A percentile compares a stretch with the other conserved stretches of the same genome.
phyloP scores from a whole-genome alignment of 371 early-diverging fungal genomes.

The Batkoa obscura region DNA sequence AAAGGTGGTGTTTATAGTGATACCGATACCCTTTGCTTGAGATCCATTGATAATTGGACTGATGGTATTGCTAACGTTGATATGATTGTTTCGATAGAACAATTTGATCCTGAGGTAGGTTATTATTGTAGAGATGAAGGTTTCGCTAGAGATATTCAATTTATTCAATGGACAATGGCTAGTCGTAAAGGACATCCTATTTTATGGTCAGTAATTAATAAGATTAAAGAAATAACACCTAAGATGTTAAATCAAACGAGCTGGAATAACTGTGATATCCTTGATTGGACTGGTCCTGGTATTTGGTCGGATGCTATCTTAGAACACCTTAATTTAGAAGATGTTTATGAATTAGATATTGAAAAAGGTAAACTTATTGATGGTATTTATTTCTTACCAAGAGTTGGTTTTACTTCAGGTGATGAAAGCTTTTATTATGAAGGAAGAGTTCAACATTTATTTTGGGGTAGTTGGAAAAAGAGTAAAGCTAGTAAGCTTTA shows the following conservation, averaged over 20 bases:
- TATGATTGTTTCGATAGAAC: background rate
- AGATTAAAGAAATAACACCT: background rate
- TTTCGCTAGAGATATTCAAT: background rate
- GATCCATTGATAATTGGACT: background rate
- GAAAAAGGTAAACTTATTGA: too few relatives aligned
- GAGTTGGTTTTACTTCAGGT: background rate
- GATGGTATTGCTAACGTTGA: too few relatives aligned
- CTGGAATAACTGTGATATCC: background rate
- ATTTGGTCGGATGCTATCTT: background rate
- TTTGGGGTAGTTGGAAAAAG: background rate
- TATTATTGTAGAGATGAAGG: too few relatives aligned
- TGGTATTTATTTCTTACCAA: too few relatives aligned
- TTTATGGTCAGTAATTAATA: background rate
- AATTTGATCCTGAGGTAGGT: background rate
- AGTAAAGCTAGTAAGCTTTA: too few relatives aligned
- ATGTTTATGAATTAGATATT: too few relatives aligned
- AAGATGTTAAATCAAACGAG: background rate
- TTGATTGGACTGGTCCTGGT: background rate
- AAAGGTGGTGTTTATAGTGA: background rate
- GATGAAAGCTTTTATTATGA: background rate
- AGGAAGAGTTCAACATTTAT: background rate
- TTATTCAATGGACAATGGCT: conserved; percentile 1
- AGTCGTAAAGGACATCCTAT: background rate
- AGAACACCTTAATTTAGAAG: background rate
- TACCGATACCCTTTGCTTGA: background rate